Percentiles rank a stretch among this genome's conserved stretches.
Conservation (phyloP, 2,329 filamentous ascomycete genomes). For the Claviceps maximensis region DNA sequence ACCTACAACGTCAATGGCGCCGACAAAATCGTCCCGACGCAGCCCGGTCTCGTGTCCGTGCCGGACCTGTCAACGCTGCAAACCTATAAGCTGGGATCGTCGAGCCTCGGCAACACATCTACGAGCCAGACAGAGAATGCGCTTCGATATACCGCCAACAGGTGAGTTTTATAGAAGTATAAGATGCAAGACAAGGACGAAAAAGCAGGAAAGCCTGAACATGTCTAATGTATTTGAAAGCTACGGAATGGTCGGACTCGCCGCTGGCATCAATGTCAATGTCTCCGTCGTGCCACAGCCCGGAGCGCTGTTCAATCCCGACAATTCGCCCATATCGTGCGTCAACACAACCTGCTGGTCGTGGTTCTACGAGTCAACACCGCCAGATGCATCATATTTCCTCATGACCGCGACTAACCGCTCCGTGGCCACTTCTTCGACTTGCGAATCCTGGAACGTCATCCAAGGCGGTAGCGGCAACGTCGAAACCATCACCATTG, state of each 20-base stretch:
- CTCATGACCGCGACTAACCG: conserved; percentile 19
- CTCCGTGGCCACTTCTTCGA: conserved; percentile 16
- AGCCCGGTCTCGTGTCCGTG: conserved; percentile 21
- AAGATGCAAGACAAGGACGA: no score
- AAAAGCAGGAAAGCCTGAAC: no score
- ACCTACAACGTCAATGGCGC: conserved; percentile 28
- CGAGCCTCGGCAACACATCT: neutral
- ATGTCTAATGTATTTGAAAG: neutral
- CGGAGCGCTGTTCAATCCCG: conserved; percentile 18
- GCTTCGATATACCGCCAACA: conserved; percentile 29
- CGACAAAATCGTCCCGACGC: conserved; percentile 18
- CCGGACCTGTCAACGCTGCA: conserved; percentile 24
- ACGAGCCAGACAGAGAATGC: conserved; percentile 14
- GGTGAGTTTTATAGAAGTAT: conserved; percentile 10
- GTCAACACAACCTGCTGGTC: conserved; percentile 19
- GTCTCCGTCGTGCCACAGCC: conserved; percentile 13
- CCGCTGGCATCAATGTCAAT: conserved; percentile 11
- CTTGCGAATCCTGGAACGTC: conserved; percentile 19
- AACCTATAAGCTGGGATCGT: conserved; percentile 15
- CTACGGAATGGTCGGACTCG: conserved; percentile 8
- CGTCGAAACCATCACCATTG: conserved; percentile 15
- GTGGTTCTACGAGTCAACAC: conserved; percentile 23
- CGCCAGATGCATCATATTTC: conserved; percentile 7
- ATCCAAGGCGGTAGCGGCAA: conserved; percentile 19
- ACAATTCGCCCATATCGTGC: conserved; percentile 19